Percentiles rank a stretch among this genome's conserved stretches.
Conservation (phyloP, 495 filamentous ascomycete species). For the Pseudoneurospora amorphoporcata region DNA sequence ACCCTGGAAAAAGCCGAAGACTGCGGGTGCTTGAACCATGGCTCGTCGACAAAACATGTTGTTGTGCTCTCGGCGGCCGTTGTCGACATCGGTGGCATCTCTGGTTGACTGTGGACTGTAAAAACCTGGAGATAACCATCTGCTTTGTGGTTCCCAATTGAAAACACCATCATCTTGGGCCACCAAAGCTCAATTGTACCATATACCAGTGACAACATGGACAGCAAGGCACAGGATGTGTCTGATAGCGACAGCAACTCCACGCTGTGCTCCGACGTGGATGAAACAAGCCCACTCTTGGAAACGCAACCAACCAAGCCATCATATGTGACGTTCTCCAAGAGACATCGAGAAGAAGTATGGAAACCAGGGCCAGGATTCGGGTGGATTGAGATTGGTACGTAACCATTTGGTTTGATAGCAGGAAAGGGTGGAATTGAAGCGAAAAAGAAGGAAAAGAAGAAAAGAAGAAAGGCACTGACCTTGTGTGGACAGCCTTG, state of each 20-base stretch:
- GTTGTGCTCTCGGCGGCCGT: neutral
- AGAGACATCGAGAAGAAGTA: constrained; percentile 5
- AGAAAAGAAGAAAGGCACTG: neutral
- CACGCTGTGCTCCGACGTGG: neutral
- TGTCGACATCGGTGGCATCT: neutral
- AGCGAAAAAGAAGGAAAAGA: constrained; percentile 4
- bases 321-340: constrained; percentile 14
- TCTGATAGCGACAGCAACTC: neutral
- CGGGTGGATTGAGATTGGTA: constrained; percentile 31
- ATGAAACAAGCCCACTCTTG: constrained; percentile 16
- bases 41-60: neutral
- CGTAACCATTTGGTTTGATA: neutral
- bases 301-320: constrained; percentile 8
- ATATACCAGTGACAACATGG: neutral
- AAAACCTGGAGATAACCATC: neutral
- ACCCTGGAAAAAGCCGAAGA: neutral
- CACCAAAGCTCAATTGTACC: neutral
- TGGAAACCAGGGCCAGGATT: constrained; percentile 24
- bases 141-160: neutral
- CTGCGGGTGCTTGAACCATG: neutral
- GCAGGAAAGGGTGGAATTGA: too few species aligned
- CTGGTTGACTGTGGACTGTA: neutral
- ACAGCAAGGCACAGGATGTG: neutral
- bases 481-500: constrained; percentile 33
- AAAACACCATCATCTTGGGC: neutral